These are phyloP conservation scores for Mucor racemosus DNA, from an alignment of 371 early-diverging fungal species.

Conservation along the genomic window DNA sequence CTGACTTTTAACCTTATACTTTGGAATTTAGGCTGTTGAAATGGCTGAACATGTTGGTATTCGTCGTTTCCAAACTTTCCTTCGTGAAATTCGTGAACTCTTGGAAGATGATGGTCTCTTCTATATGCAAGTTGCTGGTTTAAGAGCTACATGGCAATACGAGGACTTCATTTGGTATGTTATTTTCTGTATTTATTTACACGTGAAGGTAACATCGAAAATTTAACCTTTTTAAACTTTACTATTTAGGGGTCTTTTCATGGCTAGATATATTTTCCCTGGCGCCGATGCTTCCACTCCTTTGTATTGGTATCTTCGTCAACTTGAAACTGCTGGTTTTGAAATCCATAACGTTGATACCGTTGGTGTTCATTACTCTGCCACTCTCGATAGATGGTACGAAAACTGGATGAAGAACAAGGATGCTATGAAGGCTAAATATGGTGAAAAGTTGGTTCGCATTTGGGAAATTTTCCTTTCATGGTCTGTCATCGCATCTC, in stretches of 20 bases:
- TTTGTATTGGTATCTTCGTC: slow-evolving; percentile 89
- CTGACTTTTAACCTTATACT: slow-evolving; percentile 12
- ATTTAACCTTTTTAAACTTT: slow-evolving; percentile 37
- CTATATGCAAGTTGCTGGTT: slow-evolving; percentile 96
- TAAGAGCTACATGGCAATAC: slow-evolving; percentile 88
- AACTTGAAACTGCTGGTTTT: slow-evolving; percentile 93
- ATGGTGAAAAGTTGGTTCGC: slow-evolving; percentile 85
- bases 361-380: slow-evolving; percentile 96
- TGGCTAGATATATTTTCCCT: slow-evolving; percentile 98
- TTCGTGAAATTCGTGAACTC: slow-evolving; percentile 91
- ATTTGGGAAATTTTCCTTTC: slow-evolving; percentile 96
- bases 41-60: slow-evolving; percentile 99
- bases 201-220: background rate
- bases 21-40: slow-evolving; percentile 70
- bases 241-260: slow-evolving; percentile 81
- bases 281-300: slow-evolving; percentile 98
- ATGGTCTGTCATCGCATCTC: slow-evolving; percentile 92
- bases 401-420: slow-evolving; percentile 95
- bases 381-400: slow-evolving; percentile 95
- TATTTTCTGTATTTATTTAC: background rate
- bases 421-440: slow-evolving; percentile 78
- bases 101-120: slow-evolving; percentile 97
- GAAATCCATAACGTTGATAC: slow-evolving; percentile 90
- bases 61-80: slow-evolving; percentile 88
- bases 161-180: slow-evolving; percentile 82